Conservation (phyloP, 78 protist genomes). For the Dictyostelium firmibasis region DNA sequence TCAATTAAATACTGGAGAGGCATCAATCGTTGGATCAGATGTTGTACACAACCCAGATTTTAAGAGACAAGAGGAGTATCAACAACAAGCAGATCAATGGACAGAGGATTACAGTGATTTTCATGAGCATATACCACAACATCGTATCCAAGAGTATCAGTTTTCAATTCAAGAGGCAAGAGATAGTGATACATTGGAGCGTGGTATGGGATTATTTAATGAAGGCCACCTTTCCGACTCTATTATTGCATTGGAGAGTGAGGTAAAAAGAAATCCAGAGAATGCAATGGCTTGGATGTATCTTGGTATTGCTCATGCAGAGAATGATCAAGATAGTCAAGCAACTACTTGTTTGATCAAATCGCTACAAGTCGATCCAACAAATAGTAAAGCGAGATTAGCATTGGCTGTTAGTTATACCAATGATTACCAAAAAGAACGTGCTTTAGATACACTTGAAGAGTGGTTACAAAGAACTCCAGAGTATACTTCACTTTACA, state of each 20-base stretch:
- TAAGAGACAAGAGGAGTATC: background rate
- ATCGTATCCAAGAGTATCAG: constrained; percentile 46
- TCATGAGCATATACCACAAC: background rate
- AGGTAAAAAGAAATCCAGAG: constrained; percentile 71
- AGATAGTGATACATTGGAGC: constrained; percentile 30
- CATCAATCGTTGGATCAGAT: constrained; percentile 13
- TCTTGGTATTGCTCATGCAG: constrained; percentile 93
- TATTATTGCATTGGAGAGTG: constrained; percentile 86
- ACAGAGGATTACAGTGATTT: background rate
- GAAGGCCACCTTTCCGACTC: constrained; percentile 76
- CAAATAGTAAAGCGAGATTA: constrained; percentile 70
- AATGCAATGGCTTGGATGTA: constrained; percentile 86
- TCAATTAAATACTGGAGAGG: constrained; percentile 69
- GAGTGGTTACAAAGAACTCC: constrained; percentile 85
- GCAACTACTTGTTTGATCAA: constrained; percentile 85
- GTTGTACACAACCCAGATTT: constrained; percentile 19
- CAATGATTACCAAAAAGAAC: constrained; percentile 66
- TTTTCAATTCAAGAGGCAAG: constrained; percentile 29
- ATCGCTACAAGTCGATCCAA: constrained; percentile 80
- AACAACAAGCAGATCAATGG: constrained; percentile 23
- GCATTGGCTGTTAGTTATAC: constrained; percentile 68
- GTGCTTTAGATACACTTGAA: constrained; percentile 81
- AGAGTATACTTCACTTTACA: background rate
- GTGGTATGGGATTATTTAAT: constrained; percentile 82
- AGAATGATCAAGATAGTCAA: constrained; percentile 86